These are phyloP conservation scores for Calonectria leucothoes DNA, from an alignment of 2,329 filamentous ascomycete species.

Conservation along the genomic window DNA sequence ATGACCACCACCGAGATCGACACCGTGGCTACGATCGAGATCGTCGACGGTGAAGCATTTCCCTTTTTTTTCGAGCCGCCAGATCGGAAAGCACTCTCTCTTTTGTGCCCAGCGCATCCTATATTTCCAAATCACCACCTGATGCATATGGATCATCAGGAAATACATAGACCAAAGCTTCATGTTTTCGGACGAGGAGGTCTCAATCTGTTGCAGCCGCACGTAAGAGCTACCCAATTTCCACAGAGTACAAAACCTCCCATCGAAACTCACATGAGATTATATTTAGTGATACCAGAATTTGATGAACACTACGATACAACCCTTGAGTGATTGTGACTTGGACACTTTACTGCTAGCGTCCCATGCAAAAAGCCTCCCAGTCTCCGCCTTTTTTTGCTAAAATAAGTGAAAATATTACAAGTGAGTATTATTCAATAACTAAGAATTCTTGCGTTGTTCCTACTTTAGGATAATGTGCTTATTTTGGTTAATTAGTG, in stretches of 20 bases:
- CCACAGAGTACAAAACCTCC: conserved; percentile 2
- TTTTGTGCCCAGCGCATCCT: neutral
- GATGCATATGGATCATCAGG: conserved; percentile 5
- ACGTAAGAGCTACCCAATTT: conserved; percentile 21
- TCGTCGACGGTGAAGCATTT: conserved; percentile 31
- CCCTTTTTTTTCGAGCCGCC: neutral
- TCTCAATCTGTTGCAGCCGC: neutral
- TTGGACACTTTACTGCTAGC: no score
- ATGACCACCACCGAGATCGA: conserved; percentile 36
- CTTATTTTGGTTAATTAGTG: no score
- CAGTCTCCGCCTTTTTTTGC: no score
- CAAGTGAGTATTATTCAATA: no score
- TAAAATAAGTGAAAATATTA: no score
- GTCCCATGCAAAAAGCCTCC: no score
- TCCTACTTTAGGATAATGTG: no score
- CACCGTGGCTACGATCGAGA: conserved; percentile 37
- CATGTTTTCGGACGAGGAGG: neutral
- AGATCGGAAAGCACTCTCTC: neutral
- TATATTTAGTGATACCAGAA: conserved; percentile 20
- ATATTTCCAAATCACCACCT: neutral
- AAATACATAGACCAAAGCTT: conserved; percentile 20
- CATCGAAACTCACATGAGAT: conserved; percentile 31
- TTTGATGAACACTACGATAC: no score
- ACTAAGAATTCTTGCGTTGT: no score
- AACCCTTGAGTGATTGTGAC: no score